Evolutionary conservation across 768 basidiomycete genomes (phyloP).

Genomic region (Leucocoprinus leucothites): DNA sequence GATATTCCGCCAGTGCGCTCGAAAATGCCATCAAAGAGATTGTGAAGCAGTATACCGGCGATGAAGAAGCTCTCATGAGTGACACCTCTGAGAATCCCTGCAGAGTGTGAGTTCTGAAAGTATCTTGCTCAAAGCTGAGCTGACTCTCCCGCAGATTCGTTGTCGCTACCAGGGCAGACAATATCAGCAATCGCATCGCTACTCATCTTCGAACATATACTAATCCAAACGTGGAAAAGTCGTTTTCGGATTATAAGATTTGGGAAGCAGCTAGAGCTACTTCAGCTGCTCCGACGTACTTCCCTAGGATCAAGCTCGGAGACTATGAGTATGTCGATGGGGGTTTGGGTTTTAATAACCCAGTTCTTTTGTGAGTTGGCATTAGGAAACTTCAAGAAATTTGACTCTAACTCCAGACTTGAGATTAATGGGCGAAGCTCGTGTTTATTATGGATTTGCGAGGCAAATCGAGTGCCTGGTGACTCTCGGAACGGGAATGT

Average conservation of each 20-base stretch:
- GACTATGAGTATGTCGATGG: constrained; percentile 29
- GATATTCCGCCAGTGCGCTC: constrained; percentile 21
- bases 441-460: constrained; percentile 21
- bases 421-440: constrained; percentile 26
- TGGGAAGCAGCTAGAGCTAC: constrained; percentile 34
- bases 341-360: constrained; percentile 30
- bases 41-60: constrained; percentile 21
- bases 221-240: constrained; percentile 23
- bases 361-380: constrained; percentile 22
- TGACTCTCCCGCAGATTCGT: constrained; percentile 21
- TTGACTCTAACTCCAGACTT: too few species aligned
- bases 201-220: constrained; percentile 27
- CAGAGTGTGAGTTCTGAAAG: constrained; percentile 28
- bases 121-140: too few species aligned
- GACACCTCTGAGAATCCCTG: constrained; percentile 22
- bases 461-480: constrained; percentile 20
- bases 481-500: constrained; percentile 25
- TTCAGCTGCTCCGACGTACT: constrained; percentile 31
- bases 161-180: constrained; percentile 20
- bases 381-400: too few species aligned
- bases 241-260: constrained; percentile 24
- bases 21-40: constrained; percentile 24
- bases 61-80: constrained; percentile 24
- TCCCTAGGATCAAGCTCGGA: constrained; percentile 25
- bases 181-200: constrained; percentile 23